Conservation (phyloP, 2,329 filamentous ascomycete species). For the Falciphora oryzae region DNA sequence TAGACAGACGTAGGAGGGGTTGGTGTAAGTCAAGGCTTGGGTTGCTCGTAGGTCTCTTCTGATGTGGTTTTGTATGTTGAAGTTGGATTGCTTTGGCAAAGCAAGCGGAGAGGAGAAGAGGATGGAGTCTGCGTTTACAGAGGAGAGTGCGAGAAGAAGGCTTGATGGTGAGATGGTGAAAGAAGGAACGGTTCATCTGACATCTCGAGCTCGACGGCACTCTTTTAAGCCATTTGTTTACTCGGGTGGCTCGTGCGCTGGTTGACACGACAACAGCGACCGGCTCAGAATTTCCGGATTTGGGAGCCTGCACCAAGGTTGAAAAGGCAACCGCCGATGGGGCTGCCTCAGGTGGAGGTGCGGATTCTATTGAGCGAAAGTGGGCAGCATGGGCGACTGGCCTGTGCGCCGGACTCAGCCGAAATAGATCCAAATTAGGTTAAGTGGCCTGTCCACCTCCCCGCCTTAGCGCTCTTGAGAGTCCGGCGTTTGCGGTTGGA, state of each 20-base stretch:
- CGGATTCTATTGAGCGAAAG: background rate
- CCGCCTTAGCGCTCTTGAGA: too few species aligned
- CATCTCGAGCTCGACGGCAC: background rate
- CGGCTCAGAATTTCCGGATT: background rate
- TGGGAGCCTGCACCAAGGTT: background rate
- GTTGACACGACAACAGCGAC: slow-evolving; percentile 6
- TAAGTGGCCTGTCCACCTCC: too few species aligned
- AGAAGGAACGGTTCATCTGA: slow-evolving; percentile 11
- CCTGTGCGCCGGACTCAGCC: background rate
- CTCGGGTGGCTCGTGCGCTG: slow-evolving; percentile 3
- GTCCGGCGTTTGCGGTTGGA: too few species aligned
- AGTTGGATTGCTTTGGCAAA: slow-evolving; percentile 31
- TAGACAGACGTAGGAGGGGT: too few species aligned
- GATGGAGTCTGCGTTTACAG: background rate
- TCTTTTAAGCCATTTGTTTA: slow-evolving; percentile 18
- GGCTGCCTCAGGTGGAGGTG: background rate
- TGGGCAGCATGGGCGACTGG: background rate
- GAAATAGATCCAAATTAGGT: background rate
- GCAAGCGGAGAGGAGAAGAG: slow-evolving; percentile 12
- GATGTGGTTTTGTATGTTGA: slow-evolving; percentile 35
- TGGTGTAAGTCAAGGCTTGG: slow-evolving; percentile 23
- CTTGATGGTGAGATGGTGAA: slow-evolving; percentile 17
- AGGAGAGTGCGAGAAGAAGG: background rate
- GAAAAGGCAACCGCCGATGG: slow-evolving; percentile 2
- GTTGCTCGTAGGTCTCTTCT: slow-evolving; percentile 39